phyloP scores from a whole-genome alignment of 768 basidiomycete species.

The Collybiopsis luxurians region DNA sequence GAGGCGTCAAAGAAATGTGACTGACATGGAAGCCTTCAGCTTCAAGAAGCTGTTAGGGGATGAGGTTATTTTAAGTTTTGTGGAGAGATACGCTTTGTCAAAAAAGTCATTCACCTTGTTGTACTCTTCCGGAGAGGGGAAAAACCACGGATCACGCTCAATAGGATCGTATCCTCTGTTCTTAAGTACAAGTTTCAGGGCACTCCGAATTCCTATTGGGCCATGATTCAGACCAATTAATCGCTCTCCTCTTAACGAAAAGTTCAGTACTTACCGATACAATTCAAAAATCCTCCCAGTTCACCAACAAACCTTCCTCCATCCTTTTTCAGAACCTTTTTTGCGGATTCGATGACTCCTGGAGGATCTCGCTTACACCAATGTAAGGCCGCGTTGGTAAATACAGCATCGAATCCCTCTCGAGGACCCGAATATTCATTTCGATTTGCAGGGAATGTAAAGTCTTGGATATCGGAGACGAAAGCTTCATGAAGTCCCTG shows the following conservation, averaged over 20 bases:
- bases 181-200: conserved; percentile 51
- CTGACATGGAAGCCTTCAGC: conserved; percentile 53
- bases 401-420: conserved; percentile 66
- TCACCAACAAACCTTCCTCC: conserved; percentile 76
- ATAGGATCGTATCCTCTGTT: conserved; percentile 56
- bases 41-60: conserved; percentile 46
- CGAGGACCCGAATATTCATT: conserved; percentile 26
- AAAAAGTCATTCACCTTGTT: conserved; percentile 36
- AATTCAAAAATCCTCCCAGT: conserved; percentile 76
- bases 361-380: conserved; percentile 80
- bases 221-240: conserved; percentile 13
- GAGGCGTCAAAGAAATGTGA: conserved; percentile 53
- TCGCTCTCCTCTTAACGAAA: not conserved
- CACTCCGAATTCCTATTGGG: conserved; percentile 62
- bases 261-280: conserved; percentile 43
- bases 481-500: conserved; percentile 47
- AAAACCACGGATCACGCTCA: conserved; percentile 79
- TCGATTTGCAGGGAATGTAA: conserved; percentile 28
- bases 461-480: conserved; percentile 52
- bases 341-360: conserved; percentile 61
- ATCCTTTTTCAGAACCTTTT: conserved; percentile 53
- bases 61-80: not conserved
- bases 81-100: not conserved
- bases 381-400: conserved; percentile 78
- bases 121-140: conserved; percentile 73